Conservation (phyloP, 257 asterid genomes). For the Scutellaria baicalensis region DNA sequence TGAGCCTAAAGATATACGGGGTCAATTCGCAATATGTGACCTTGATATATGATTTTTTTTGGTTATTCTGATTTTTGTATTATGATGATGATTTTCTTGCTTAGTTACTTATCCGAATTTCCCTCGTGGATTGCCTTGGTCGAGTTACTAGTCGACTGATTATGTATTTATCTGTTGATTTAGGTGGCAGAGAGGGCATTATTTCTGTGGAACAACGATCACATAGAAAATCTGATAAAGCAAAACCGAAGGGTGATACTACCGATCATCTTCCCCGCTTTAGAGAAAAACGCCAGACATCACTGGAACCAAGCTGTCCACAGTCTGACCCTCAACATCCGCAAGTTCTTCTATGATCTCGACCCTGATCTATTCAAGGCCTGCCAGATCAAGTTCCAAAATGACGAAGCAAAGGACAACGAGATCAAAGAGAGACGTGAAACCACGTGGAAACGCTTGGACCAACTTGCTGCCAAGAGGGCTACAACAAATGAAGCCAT, state of each 20-base stretch:
- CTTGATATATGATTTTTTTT: not conserved
- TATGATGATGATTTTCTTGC: too few relatives aligned
- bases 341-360: constrained; percentile 67
- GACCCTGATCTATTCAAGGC: constrained; percentile 68
- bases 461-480: constrained; percentile 47
- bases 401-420: constrained; percentile 49
- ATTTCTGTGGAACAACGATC: constrained; percentile 82
- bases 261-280: constrained; percentile 71
- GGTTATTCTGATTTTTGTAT: not conserved
- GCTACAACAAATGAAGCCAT: constrained; percentile 47
- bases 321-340: constrained; percentile 57
- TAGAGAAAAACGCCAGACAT: constrained; percentile 65
- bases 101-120: not conserved
- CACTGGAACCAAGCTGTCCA: constrained; percentile 90
- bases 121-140: not conserved
- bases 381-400: constrained; percentile 68
- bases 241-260: constrained; percentile 66
- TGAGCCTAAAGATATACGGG: not conserved
- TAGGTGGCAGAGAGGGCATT: constrained; percentile 86
- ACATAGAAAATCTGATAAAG: constrained; percentile 61
- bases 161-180: not conserved
- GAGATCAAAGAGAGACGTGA: constrained; percentile 49
- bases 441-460: constrained; percentile 65
- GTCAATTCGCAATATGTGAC: not conserved
- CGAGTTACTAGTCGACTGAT: not conserved